Evolutionary conservation across 768 basidiomycete species (phyloP).

Genomic region (Rhodotorula sphaerocarpa): DNA sequence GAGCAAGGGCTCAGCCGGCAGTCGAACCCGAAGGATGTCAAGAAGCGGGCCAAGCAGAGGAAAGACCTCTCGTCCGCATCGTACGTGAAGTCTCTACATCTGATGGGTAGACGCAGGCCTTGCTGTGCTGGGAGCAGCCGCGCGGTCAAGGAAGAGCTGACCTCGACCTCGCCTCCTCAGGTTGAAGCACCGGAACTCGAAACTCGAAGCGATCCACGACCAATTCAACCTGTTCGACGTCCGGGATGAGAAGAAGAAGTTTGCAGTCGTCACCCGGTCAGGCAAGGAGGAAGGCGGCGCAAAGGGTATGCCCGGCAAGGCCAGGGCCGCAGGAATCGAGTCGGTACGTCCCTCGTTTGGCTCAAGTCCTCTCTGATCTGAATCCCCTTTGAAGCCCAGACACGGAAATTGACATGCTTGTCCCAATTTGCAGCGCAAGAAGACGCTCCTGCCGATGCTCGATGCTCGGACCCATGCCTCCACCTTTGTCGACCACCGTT

Average conservation of each 20-base stretch:
- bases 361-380: neutral
- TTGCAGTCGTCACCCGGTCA: conserved; percentile 81
- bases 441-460: conserved; percentile 75
- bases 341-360: conserved; percentile 51
- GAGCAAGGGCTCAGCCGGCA: conserved; percentile 67
- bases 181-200: conserved; percentile 45
- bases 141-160: too few relatives aligned
- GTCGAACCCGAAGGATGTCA: conserved; percentile 58
- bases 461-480: conserved; percentile 72
- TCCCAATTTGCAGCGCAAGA: conserved; percentile 59
- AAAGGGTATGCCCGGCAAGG: conserved; percentile 71
- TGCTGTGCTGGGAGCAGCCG: too few relatives aligned
- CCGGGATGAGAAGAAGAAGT: conserved; percentile 83
- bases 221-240: conserved; percentile 89
- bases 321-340: conserved; percentile 82
- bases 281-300: conserved; percentile 58
- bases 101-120: too few relatives aligned
- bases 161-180: too few relatives aligned
- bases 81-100: neutral
- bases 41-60: conserved; percentile 52
- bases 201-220: conserved; percentile 71
- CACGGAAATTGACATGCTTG: neutral
- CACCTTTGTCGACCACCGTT: conserved; percentile 83
- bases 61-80: conserved; percentile 27
- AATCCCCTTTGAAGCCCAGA: neutral